phyloP scores from a whole-genome alignment of 2,329 filamentous ascomycete genomes.

The Fusarium sterilihyphosum region DNA sequence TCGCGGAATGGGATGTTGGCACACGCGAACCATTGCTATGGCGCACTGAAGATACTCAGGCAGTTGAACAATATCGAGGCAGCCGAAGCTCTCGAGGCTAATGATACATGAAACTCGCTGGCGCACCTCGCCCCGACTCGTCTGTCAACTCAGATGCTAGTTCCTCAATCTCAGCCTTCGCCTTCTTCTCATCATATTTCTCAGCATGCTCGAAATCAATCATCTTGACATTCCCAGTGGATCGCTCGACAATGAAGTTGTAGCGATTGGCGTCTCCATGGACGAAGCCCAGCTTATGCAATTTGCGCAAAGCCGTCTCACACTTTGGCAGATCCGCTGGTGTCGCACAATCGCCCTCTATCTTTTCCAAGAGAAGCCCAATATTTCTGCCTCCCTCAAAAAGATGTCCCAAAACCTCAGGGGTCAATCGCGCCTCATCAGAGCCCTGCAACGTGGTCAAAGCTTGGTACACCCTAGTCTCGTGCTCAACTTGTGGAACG shows the following conservation, averaged over 20 bases:
- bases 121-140: not conserved
- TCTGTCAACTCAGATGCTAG: not conserved
- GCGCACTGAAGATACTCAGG: not conserved
- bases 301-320: not conserved
- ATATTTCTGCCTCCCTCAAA: not conserved
- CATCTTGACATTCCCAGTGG: not conserved
- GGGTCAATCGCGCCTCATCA: fast-evolving
- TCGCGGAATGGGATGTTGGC: not conserved
- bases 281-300: not conserved
- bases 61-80: fast-evolving
- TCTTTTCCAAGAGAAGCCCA: not conserved
- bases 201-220: not conserved
- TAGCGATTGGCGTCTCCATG: not conserved
- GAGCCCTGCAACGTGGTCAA: not conserved
- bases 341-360: not conserved
- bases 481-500: not conserved
- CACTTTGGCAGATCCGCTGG: not conserved
- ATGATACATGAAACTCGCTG: not conserved
- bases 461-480: not conserved
- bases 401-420: fast-evolving
- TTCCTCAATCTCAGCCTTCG: not conserved
- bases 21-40: fast-evolving
- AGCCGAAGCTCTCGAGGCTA: not conserved
- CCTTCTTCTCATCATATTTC: not conserved
- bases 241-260: not conserved